Conservation (phyloP, 1,284 basidiomycete genomes). For the Fomitiporia mediterranea region DNA sequence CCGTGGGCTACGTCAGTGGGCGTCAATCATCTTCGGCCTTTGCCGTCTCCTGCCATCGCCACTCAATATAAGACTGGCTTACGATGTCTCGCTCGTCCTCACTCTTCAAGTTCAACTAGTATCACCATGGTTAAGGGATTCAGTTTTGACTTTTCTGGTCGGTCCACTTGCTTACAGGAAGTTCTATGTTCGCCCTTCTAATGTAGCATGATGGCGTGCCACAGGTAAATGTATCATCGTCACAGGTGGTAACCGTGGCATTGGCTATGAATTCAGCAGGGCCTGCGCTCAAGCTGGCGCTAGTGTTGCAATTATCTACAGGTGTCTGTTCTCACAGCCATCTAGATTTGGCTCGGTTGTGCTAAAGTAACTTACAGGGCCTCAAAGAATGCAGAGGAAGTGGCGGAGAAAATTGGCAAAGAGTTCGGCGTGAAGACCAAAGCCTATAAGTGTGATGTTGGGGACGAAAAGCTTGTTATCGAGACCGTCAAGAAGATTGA, state of each 20-base stretch:
- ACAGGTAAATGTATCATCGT: constrained; percentile 32
- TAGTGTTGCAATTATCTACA: constrained; percentile 43
- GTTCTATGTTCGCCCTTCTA: not conserved
- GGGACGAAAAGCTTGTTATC: constrained; percentile 32
- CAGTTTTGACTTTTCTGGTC: constrained; percentile 3
- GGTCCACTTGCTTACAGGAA: not conserved
- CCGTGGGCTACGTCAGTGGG: no score
- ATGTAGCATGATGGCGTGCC: not conserved
- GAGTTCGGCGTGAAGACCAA: constrained; percentile 32
- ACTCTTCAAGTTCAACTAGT: not conserved
- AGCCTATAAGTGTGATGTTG: constrained; percentile 43
- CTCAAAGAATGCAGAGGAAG: constrained; percentile 36
- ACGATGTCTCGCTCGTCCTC: no score
- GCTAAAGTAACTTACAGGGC: constrained; percentile 21
- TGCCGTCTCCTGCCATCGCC: no score
- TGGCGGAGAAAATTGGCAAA: constrained; percentile 34
- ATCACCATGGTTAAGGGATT: constrained; percentile 7
- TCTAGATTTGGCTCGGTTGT: not conserved
- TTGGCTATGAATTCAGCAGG: constrained; percentile 41
- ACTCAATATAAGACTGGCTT: no score
- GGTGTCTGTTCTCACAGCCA: constrained; percentile 20
- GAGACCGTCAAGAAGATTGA: constrained; percentile 37
- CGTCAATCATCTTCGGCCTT: no score
- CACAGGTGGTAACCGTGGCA: constrained; percentile 42
- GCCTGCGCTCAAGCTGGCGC: constrained; percentile 40